Evolutionary conservation across 208 protist genomes (phyloP), one percentile per base, ranked within the genome.

Genomic region (Borovskyia barvae): DNA sequence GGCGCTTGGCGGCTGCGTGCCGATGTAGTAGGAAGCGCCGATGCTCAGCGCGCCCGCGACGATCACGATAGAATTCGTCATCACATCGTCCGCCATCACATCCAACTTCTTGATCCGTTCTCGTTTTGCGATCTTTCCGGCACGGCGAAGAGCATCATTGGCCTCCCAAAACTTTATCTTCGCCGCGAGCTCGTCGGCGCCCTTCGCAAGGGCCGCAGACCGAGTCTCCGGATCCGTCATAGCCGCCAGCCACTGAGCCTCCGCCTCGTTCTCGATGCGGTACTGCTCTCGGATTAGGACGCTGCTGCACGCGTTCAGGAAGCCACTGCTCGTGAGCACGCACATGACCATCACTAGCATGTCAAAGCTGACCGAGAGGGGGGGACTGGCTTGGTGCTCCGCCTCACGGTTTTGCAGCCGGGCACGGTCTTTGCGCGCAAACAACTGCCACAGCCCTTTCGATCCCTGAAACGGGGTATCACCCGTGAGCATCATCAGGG

Each of bases 61-160:
- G 28, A 56, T 52, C 29, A 86, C 49, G 8, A 89, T 65, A 6
- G 74, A 49, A 32, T 77, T 77, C 2, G 73, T 87, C 48, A 92
- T 24, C 28, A 76, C 40, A 17, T 85, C 77, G 19, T 72, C 57
- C 4, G 54, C 70, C 25, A 72, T 53, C 33, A 84, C 72, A 19
- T 71, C 36, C 2, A 50, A 6, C 24, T 68, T 50, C 22, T 53
- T 47, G 17, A 79, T 58, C 20, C 65, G 63, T 17, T 67, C 54
- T 12, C 72, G 72, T 30, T 60, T 62, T 41, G 41, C 29, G 9
- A 41, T 24, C 26, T 65, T 52, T 12, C 55, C 66, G 26, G 73
- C 47, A 24, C 61, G 45, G 42, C 49, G 42, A 26, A 69, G 70
- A 57, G 56, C 30, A 20, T 70, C 56, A 37, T 77, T 77, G 30